Base-by-base conservation (phyloP, 179 eudicot species). In the Actinidia chinensis region DNA sequence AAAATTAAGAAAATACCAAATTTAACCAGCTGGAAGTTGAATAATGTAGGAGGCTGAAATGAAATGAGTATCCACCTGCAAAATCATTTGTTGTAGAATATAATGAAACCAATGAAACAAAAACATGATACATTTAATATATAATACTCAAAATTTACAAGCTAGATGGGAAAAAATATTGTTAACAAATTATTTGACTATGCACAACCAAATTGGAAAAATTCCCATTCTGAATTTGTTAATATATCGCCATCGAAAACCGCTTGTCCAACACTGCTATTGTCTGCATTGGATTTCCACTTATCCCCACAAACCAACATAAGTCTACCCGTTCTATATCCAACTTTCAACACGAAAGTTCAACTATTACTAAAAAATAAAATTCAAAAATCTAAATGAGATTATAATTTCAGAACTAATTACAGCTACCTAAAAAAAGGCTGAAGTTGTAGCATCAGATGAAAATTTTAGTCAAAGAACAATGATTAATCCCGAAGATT, bases 131-230 rank as follows among this genome's bases (percentile, higher is more conserved):
- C 4, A 69, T 3, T 8, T 28, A 23, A 14, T 36, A 36, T 3
- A 36, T 36, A 36, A 36, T 36, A 36, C 58, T 52, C 33, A 43
- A 33, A 40, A 10, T 22, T 42, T 7, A 65, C 40, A 36, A 36
- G 40, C 40, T 36, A 36, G 40, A n/a, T 28, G 9, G 4, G 61
- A 8, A 54, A 52, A 52, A 10, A 54, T 18, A 76, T 28, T 63
- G 12, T n/a, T 46, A 63, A 61, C 28, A 48, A 17, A 46, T 4
- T 47, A 28, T 9, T 75, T 75, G 59, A 47, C 10, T 48, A 51
- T 40, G n/a, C 22, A 50, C 61, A 23, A 68, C 75, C 69, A 17
- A 68, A 18, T 33, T 14, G 68, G 74, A 48, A 28, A 74, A 66
- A 74, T 33, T 59, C 18, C 66, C 18, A 13, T 4, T 65, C 43